Percentiles rank a stretch among this genome's conserved stretches.
phyloP scores from a whole-genome alignment of 805 yeast species.

The Lipomyces starkeyi region DNA sequence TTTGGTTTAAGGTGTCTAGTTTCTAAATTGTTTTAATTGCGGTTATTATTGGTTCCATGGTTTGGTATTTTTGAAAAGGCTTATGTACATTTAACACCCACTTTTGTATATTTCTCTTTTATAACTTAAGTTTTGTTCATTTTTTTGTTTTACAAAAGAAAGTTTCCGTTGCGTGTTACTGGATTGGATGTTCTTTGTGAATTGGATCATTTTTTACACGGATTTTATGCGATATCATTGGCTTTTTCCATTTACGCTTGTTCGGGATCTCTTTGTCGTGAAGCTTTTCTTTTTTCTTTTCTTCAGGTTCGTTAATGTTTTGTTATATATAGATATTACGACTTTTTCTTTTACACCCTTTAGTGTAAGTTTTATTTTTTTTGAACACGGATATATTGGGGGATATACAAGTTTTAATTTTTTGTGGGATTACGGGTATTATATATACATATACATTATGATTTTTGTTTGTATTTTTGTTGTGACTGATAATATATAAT shows the following conservation, averaged over 20 bases:
- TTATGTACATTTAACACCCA: not conserved
- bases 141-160: conserved; percentile 2
- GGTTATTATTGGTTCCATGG: not conserved
- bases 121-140: not conserved
- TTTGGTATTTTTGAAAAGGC: not conserved
- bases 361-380: not conserved
- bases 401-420: not conserved
- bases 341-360: not conserved
- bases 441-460: not conserved
- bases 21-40: not conserved
- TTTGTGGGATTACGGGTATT: not conserved
- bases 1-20: not conserved
- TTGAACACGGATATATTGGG: not conserved
- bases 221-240: conserved; percentile 5
- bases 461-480: not conserved
- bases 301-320: not conserved
- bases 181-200: not conserved
- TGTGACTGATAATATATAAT: not conserved
- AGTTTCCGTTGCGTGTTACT: not conserved
- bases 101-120: conserved; percentile 1
- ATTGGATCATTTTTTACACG: not conserved
- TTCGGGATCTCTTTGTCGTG: conserved; percentile 6
- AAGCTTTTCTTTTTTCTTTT: not conserved
- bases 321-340: not conserved
- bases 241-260: not conserved